phyloP scores from a whole-genome alignment of 2,329 filamentous ascomycete genomes.

The Eutypa lata region DNA sequence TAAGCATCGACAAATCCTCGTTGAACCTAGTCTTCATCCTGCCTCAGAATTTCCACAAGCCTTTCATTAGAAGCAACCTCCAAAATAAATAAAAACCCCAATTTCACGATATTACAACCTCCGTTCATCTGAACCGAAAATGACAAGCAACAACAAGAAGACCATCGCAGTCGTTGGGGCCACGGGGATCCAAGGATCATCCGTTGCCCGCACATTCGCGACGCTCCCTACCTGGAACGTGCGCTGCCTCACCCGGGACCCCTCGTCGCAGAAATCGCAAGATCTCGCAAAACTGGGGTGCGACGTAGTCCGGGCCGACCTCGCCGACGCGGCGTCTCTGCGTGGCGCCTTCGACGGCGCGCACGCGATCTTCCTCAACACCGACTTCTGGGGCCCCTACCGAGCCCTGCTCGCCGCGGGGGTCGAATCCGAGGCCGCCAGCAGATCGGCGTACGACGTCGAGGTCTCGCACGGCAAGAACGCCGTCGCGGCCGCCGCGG shows the following conservation, averaged over 20 bases:
- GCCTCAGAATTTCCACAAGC: too few species aligned
- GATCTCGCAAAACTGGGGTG: background rate
- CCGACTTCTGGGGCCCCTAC: background rate
- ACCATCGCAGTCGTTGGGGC: background rate
- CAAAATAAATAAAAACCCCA: too few species aligned
- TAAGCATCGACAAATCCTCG: too few species aligned
- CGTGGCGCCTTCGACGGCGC: background rate
- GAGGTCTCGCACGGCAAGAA: background rate
- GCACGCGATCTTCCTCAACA: background rate
- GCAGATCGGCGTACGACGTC: background rate
- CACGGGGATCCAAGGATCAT: background rate
- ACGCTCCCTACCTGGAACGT: background rate
- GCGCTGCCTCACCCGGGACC: background rate
- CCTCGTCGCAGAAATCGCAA: background rate
- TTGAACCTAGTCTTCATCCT: too few species aligned
- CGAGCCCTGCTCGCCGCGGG: too few species aligned
- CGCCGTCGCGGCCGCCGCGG: background rate
- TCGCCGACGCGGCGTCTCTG: background rate
- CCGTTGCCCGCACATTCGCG: background rate
- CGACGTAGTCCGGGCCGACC: background rate
- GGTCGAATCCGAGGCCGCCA: background rate
- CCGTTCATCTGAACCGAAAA: too few species aligned
- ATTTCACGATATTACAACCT: too few species aligned
- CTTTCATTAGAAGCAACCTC: too few species aligned
- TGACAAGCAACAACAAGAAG: too few species aligned